Evolutionary conservation across 768 basidiomycete genomes (phyloP), one percentile per base, ranked within the genome.

Genomic region (Tylopilus felleus): DNA sequence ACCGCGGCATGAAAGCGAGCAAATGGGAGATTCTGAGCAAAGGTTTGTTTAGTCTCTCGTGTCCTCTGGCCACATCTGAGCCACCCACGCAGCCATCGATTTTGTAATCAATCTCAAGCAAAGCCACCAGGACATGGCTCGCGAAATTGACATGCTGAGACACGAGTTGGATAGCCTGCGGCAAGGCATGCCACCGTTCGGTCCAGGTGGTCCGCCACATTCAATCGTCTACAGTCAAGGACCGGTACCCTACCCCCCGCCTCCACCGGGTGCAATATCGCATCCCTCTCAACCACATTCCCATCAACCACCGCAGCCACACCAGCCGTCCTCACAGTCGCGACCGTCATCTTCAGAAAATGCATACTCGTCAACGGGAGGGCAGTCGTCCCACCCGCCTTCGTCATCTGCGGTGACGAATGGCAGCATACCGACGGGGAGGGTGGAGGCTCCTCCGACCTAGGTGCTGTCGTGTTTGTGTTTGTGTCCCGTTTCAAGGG

Each of bases 21-120:
- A 99, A 99, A 74, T 98, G 96, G 97, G 97, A 99, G 75, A 98
- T 98, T 57, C 74, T 99, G 31, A 95, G 87, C 73, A 96, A 97
- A 85, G 91, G 95, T 91, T 60, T 59, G 79, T 49, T 43, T 31
- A 10, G 14, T 50, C 16, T 35, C 35, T 40, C 16, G 23, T 38
- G 12, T 42, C 25, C 27, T 43, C 10, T 21, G 6, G 21, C 43
- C 41, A 5, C 40, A 22, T 21, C 53, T 63, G 31, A 60, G 21
- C 41, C 29, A 41, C 42, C 41, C 29, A 36, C 52, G 44, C 57
- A 89, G 93, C 94, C 27, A 93, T 96, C 65, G 93, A 96, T 70
- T 93, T 90, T 73, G 89, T 97, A 45, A 71, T 75, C 31, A 81
- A 83, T 51, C 74, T 96, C 60, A 95, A 95, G 70, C 81, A 84